phyloP scores from a whole-genome alignment of 2,329 filamentous ascomycete species.

The Fusarium bulbicola region DNA sequence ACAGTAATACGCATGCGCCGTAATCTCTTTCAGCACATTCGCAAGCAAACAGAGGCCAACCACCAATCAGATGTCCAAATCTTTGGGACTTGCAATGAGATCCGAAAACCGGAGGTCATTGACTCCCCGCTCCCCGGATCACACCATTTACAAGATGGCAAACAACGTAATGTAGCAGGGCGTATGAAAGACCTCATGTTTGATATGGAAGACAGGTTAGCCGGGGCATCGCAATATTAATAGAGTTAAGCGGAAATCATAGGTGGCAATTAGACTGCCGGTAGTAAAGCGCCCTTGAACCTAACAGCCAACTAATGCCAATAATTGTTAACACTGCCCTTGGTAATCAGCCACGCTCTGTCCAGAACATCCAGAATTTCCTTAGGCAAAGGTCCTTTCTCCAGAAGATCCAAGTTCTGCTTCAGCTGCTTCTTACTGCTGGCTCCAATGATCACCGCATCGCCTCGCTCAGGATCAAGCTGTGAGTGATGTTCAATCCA shows the following conservation, averaged over 20 bases:
- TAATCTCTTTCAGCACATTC: background rate
- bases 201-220: background rate
- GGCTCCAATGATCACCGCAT: conserved; percentile 62
- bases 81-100: background rate
- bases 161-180: background rate
- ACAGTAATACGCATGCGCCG: background rate
- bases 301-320: background rate
- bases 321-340: background rate
- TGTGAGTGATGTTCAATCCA: conserved; percentile 73
- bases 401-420: conserved; percentile 52
- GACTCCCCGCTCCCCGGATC: background rate
- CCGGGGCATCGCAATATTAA: too few relatives aligned
- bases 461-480: conserved; percentile 49
- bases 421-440: conserved; percentile 59
- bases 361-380: conserved; percentile 68
- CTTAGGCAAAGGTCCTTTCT: conserved; percentile 73
- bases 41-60: background rate
- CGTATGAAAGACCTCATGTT: background rate
- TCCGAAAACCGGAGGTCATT: background rate
- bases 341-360: background rate
- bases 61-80: background rate
- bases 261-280: background rate
- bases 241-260: too few relatives aligned
- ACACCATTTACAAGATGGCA: background rate
- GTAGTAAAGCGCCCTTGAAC: too few relatives aligned